Evolutionary conservation across 2,329 filamentous ascomycete genomes (phyloP).

Genomic region (Ophidiomyces ophidiicola): DNA sequence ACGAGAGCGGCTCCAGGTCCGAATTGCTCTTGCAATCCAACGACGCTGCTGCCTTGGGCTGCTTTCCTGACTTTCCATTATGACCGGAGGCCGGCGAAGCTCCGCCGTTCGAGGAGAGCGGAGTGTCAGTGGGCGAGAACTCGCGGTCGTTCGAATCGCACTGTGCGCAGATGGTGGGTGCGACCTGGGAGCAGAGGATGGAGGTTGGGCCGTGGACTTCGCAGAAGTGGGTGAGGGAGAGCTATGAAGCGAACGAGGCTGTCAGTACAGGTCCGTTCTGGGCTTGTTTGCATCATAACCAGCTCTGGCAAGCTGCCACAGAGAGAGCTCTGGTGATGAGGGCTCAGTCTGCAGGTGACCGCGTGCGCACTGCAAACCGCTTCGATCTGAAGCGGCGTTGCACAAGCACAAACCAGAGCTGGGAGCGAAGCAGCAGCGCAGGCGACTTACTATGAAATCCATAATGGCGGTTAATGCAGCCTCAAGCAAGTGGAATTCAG

Average conservation of each 20-base stretch:
- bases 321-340: too few relatives aligned
- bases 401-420: too few relatives aligned
- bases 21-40: constrained; percentile 10
- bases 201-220: constrained; percentile 51
- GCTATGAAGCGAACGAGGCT: constrained; percentile 26
- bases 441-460: too few relatives aligned
- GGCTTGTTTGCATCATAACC: not conserved
- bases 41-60: constrained; percentile 10
- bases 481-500: too few relatives aligned
- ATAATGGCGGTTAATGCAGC: too few relatives aligned
- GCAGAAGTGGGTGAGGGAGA: constrained; percentile 52
- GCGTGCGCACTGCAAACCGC: too few relatives aligned
- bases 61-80: constrained; percentile 15
- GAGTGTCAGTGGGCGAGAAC: too few relatives aligned
- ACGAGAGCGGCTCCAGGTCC: constrained; percentile 16
- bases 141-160: constrained; percentile 36
- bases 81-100: constrained; percentile 19
- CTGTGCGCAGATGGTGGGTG: constrained; percentile 42
- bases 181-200: constrained; percentile 49
- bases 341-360: too few relatives aligned
- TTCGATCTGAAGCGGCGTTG: too few relatives aligned
- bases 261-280: too few relatives aligned
- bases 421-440: too few relatives aligned
- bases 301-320: not conserved
- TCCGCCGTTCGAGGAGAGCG: constrained; percentile 32